Evolutionary conservation across 495 filamentous ascomycete species (phyloP).

Genomic region (Xylaria sp.): DNA sequence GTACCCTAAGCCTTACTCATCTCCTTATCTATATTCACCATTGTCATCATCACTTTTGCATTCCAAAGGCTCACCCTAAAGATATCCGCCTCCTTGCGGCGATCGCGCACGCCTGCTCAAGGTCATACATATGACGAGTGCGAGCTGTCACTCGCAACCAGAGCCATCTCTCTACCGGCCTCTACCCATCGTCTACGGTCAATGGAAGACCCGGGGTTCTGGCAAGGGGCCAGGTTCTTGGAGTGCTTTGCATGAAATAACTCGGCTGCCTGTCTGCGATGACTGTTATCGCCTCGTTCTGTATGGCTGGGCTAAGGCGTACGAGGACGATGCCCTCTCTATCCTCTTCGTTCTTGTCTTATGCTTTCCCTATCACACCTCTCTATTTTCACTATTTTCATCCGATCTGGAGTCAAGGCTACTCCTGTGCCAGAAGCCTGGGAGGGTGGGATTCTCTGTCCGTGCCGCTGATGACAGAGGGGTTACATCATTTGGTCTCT

Average conservation of each 20-base stretch:
- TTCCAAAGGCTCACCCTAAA: slow-evolving; percentile 23
- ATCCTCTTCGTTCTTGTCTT: not conserved
- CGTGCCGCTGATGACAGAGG: slow-evolving; percentile 19
- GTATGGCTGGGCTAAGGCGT: slow-evolving; percentile 27
- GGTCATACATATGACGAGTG: slow-evolving; percentile 25
- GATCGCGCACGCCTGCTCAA: slow-evolving; percentile 28
- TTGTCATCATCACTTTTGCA: slow-evolving; percentile 4
- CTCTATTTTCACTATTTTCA: not conserved
- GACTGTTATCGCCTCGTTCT: slow-evolving; percentile 24
- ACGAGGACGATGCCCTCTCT: slow-evolving; percentile 27
- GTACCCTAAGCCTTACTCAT: not conserved
- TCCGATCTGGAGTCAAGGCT: slow-evolving; percentile 29
- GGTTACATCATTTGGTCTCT: not conserved
- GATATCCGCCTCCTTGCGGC: slow-evolving; percentile 28
- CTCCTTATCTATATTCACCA: slow-evolving; percentile 10
- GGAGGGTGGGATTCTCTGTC: slow-evolving; percentile 28
- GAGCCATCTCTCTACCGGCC: slow-evolving; percentile 21
- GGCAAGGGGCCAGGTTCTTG: slow-evolving; percentile 22
- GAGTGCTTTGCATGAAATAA: slow-evolving; percentile 18
- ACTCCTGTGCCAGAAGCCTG: slow-evolving; percentile 29
- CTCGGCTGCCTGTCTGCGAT: slow-evolving; percentile 26
- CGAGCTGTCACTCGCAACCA: slow-evolving; percentile 26
- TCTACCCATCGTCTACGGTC: slow-evolving; percentile 29
- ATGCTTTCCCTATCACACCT: not conserved
- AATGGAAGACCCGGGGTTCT: slow-evolving; percentile 29